phyloP scores from a whole-genome alignment of 2,329 filamentous ascomycete species.

The Sphaceloma murrayae region DNA sequence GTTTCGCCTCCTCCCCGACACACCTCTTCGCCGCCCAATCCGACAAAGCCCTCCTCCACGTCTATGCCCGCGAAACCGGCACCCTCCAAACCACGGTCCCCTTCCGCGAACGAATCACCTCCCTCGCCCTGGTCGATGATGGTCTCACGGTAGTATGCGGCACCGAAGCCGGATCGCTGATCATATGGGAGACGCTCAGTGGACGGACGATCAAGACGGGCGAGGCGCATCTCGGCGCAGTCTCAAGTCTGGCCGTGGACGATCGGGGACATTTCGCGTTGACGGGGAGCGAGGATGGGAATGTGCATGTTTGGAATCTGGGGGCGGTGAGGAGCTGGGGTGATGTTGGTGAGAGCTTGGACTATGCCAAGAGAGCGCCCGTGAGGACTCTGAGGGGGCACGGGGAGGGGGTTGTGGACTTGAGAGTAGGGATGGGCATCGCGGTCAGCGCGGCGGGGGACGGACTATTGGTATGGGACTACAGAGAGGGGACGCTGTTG shows the following conservation, averaged over 20 bases:
- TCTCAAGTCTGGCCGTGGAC: constrained; percentile 64
- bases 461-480: constrained; percentile 89
- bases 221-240: constrained; percentile 67
- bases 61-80: constrained; percentile 74
- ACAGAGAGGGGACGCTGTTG: constrained; percentile 64
- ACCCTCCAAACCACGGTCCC: constrained; percentile 83
- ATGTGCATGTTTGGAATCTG: constrained; percentile 70
- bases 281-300: constrained; percentile 76
- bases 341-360: constrained; percentile 7
- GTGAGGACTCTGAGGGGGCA: constrained; percentile 70
- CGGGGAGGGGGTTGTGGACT: constrained; percentile 58
- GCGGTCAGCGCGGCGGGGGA: constrained; percentile 77
- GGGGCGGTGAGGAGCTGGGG: constrained; percentile 6
- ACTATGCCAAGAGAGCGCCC: constrained; percentile 41
- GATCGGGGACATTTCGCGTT: constrained; percentile 63
- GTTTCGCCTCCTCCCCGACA: constrained; percentile 66
- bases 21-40: constrained; percentile 89
- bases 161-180: constrained; percentile 73
- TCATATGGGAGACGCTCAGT: constrained; percentile 82
- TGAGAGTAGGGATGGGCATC: constrained; percentile 59
- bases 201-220: constrained; percentile 68
- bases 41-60: constrained; percentile 85
- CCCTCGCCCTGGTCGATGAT: constrained; percentile 61
- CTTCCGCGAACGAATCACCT: constrained; percentile 78
- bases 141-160: constrained; percentile 63